phyloP scores from a whole-genome alignment of 257 asterid genomes.

The Perilla frutescens region DNA sequence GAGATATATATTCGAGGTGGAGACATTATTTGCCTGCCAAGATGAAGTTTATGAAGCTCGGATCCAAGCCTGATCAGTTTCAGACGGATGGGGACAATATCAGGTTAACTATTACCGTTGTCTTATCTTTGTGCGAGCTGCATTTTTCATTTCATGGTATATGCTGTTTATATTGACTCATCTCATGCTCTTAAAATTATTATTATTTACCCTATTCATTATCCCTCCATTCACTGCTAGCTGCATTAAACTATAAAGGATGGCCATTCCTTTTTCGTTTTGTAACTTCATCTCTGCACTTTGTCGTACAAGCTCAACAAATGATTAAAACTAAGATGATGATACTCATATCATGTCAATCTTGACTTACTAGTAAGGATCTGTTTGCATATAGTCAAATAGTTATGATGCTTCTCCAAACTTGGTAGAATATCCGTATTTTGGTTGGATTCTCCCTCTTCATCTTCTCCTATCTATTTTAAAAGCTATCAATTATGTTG shows the following conservation, averaged over 20 bases:
- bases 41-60: constrained; percentile 93
- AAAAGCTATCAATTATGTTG: not conserved
- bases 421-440: not conserved
- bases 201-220: not conserved
- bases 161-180: not conserved
- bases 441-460: not conserved
- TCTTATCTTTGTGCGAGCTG: not conserved
- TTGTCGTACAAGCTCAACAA: not conserved
- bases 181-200: too few species aligned
- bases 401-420: not conserved
- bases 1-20: constrained; percentile 2
- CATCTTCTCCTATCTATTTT: constrained; percentile 10
- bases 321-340: not conserved
- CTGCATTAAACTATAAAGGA: not conserved
- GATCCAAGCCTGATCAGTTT: constrained; percentile 84
- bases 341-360: not conserved
- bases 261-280: not conserved
- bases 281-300: too few species aligned
- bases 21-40: constrained; percentile 30
- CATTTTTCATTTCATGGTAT: not conserved
- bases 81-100: constrained; percentile 71
- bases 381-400: not conserved
- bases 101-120: constrained; percentile 52
- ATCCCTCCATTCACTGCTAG: not conserved
- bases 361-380: not conserved